Evolutionary conservation across 2,329 filamentous ascomycete genomes (phyloP), one percentile per base, ranked within the genome.

Genomic region (Pseudogymnoascus sp.): DNA sequence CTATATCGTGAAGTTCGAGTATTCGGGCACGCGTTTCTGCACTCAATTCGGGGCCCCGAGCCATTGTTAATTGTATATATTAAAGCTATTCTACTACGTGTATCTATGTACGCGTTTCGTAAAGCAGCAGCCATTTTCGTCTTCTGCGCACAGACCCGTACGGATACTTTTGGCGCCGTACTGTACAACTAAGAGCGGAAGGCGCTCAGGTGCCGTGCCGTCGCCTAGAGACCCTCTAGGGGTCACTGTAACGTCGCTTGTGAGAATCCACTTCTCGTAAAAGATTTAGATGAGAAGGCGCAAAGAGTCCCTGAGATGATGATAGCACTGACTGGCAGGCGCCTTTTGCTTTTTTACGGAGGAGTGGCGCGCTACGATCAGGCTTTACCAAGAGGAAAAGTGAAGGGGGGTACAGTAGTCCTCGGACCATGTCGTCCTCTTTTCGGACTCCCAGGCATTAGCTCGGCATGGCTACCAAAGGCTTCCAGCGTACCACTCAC

Each of bases 141-240:
- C n/a, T n/a, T n/a, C n/a, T n/a, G n/a, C n/a, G n/a, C n/a, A n/a
- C n/a, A n/a, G n/a, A n/a, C n/a, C n/a, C n/a, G n/a, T n/a, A n/a
- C n/a, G n/a, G n/a, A n/a, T n/a, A n/a, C n/a, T n/a, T n/a, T n/a
- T n/a, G n/a, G n/a, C n/a, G n/a, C n/a, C n/a, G n/a, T n/a, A n/a
- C n/a, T n/a, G n/a, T n/a, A n/a, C 33, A 56, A 16, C 50, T 56
- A 56, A 18, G 33, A 33, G 50, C 50, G 50, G 50, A 56, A 56
- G 28, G 50, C 28, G n/a, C 4, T 33, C n/a, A 33, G 25, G 5
- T 56, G 50, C 50, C 50, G 50, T 18, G 12, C 21, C 21, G 44
- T 50, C 14, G 12, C 21, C 12, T 2, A 10, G 11, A 47, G 1
- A 38, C 35, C 21, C 21, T 14, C 42, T 5, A 21, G 1, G 14